These are phyloP conservation scores for Babesia ovata DNA, from an alignment of 169 alveolate genomes.

Conservation along the genomic window DNA sequence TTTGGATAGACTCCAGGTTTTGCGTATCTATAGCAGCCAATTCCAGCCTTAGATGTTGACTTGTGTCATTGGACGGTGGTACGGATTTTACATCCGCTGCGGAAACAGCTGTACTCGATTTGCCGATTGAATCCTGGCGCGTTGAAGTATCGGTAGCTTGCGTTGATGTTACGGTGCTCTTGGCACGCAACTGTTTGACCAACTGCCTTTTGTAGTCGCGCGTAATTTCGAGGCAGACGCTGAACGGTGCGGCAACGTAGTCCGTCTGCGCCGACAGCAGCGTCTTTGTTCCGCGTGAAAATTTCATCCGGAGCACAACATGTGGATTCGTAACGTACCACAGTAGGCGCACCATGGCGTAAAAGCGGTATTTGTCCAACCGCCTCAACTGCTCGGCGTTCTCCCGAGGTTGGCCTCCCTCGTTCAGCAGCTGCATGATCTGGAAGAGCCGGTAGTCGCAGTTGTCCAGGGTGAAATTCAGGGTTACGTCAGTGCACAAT, in stretches of 20 bases:
- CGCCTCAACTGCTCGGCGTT: constrained; percentile 12
- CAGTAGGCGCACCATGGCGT: constrained; percentile 39
- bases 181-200: neutral
- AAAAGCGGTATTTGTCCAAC: constrained; percentile 46
- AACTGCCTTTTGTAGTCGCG: neutral
- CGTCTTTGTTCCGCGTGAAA: neutral
- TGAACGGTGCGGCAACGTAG: constrained; percentile 29
- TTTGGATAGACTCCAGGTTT: too few relatives aligned
- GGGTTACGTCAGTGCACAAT: constrained; percentile 7
- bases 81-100: too few relatives aligned
- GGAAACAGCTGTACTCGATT: neutral
- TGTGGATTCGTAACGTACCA: constrained; percentile 54
- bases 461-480: constrained; percentile 27
- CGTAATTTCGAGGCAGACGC: constrained; percentile 4
- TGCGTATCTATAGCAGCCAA: too few relatives aligned
- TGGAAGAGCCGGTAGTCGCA: constrained; percentile 45
- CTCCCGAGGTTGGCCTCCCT: neutral
- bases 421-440: constrained; percentile 16
- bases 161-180: neutral
- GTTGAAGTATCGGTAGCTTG: neutral
- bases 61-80: too few relatives aligned
- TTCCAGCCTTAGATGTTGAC: too few relatives aligned
- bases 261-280: constrained; percentile 24
- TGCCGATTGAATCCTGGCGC: neutral
- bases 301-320: constrained; percentile 16